Conservation (phyloP, 1,284 basidiomycete genomes). For the Jaminaea rosea region DNA sequence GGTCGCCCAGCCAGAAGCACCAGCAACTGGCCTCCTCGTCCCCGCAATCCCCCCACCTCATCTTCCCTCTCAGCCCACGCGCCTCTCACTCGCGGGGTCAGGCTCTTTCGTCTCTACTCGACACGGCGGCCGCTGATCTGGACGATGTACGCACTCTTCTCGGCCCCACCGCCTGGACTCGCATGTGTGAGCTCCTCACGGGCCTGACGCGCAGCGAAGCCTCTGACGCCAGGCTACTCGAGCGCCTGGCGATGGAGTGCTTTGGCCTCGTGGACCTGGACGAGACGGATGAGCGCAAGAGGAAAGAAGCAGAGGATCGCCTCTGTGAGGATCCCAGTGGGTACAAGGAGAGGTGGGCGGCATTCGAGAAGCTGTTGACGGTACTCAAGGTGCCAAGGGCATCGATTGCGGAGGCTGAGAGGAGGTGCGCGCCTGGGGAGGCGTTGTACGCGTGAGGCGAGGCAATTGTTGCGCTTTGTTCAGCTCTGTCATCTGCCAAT, state of each 20-base stretch:
- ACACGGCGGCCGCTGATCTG: too few relatives aligned
- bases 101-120: neutral
- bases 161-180: neutral
- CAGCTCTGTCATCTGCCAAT: too few relatives aligned
- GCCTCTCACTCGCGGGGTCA: neutral
- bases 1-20: too few relatives aligned
- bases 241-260: neutral
- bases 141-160: too few relatives aligned
- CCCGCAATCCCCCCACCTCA: too few relatives aligned
- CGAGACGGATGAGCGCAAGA: neutral
- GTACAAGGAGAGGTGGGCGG: neutral
- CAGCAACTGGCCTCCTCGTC: too few relatives aligned
- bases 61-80: neutral
- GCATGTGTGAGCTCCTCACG: neutral
- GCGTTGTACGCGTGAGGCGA: too few relatives aligned
- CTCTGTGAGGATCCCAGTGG: neutral
- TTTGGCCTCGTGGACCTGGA: neutral
- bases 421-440: conserved; percentile 1
- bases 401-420: neutral
- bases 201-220: neutral
- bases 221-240: neutral
- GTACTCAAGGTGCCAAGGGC: neutral
- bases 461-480: too few relatives aligned
- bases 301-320: neutral
- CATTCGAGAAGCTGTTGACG: neutral